These are phyloP conservation scores for Alternaria brassicicola DNA, from an alignment of 2,329 filamentous ascomycete species.

Conservation along the genomic window DNA sequence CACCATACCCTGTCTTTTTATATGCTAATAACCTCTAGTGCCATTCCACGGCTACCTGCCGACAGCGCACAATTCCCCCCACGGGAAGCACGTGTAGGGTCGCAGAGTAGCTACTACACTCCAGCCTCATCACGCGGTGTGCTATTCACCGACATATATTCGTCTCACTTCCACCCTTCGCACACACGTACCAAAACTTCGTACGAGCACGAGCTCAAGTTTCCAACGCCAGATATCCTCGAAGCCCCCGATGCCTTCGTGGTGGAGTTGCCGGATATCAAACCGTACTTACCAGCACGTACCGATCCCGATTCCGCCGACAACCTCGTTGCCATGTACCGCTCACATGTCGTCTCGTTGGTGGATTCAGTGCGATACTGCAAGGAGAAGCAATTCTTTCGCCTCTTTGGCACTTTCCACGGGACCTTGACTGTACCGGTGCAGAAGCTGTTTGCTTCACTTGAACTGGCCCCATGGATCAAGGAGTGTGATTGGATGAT, in stretches of 20 bases:
- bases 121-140: constrained; percentile 52
- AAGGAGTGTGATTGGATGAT: constrained; percentile 93
- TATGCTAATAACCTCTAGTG: constrained; percentile 35
- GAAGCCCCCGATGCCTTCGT: constrained; percentile 68
- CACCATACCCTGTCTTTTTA: not conserved
- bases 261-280: constrained; percentile 83
- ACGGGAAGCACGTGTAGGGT: constrained; percentile 34
- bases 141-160: constrained; percentile 56
- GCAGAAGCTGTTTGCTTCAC: constrained; percentile 85
- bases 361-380: constrained; percentile 96
- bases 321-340: constrained; percentile 84
- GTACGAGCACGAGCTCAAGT: constrained; percentile 68
- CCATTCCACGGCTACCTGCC: constrained; percentile 54
- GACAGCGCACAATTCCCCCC: constrained; percentile 57
- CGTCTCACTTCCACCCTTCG: constrained; percentile 49
- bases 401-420: constrained; percentile 92
- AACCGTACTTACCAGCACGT: constrained; percentile 76
- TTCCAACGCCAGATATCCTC: constrained; percentile 64
- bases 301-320: constrained; percentile 88
- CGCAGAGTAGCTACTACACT: constrained; percentile 38
- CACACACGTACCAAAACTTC: constrained; percentile 53
- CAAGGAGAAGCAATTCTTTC: constrained; percentile 95
- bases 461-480: constrained; percentile 86
- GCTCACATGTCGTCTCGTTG: constrained; percentile 92
- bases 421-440: constrained; percentile 96